These are phyloP conservation scores for Debaryomyces subglobosus DNA, from an alignment of 1,139 yeast species.

Conservation along the genomic window DNA sequence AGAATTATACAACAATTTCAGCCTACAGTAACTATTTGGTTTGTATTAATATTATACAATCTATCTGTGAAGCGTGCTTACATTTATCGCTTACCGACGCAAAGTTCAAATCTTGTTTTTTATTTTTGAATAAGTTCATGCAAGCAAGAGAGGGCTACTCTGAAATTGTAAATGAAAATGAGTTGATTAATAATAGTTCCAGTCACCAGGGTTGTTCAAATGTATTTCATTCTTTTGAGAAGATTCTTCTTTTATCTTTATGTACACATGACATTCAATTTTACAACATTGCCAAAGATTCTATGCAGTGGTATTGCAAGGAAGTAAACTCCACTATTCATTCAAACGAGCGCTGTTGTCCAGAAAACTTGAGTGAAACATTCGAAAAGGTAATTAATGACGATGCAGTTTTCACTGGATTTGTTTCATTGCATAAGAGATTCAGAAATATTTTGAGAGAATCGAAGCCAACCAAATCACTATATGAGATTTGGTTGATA, in stretches of 20 bases:
- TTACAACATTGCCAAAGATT: conserved; percentile 53
- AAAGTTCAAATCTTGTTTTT: conserved; percentile 41
- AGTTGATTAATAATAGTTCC: conserved; percentile 18
- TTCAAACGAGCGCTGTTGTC: conserved; percentile 11
- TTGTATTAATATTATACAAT: conserved; percentile 37
- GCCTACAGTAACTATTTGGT: conserved; percentile 33
- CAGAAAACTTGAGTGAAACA: conserved; percentile 43
- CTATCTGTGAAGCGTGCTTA: conserved; percentile 42
- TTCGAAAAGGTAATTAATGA: conserved; percentile 57
- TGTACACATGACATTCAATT: conserved; percentile 63
- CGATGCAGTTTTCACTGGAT: conserved; percentile 66
- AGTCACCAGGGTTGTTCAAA: conserved; percentile 21
- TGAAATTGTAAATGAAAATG: conserved; percentile 25
- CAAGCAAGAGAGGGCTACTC: conserved; percentile 26
- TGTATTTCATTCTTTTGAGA: conserved; percentile 40
- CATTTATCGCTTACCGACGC: conserved; percentile 39
- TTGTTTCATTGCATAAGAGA: conserved; percentile 75
- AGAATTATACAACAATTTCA: conserved; percentile 24
- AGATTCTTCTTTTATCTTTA: conserved; percentile 50
- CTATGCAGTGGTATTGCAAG: conserved; percentile 48
- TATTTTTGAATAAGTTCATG: conserved; percentile 38
- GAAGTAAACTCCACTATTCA: conserved; percentile 29
- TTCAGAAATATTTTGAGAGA: conserved; percentile 58
- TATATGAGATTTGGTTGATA: conserved; percentile 63
- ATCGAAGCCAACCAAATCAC: conserved; percentile 61